These are phyloP conservation scores for Gynochthodes officinalis DNA, from an alignment of 257 asterid genomes.

Conservation along the genomic window DNA sequence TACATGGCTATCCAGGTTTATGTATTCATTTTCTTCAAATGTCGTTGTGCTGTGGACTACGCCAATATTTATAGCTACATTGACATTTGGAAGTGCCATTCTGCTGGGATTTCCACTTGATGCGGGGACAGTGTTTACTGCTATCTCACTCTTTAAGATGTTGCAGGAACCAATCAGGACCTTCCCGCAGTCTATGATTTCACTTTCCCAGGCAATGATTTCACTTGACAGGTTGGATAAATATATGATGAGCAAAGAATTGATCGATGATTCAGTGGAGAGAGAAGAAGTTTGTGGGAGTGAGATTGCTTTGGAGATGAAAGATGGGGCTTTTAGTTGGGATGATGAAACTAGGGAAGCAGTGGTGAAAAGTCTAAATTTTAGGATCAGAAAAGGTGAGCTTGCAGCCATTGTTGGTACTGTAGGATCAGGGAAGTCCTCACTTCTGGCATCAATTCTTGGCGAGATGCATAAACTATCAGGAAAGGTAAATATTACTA, in stretches of 20 bases:
- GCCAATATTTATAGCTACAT: slow-evolving; percentile 59
- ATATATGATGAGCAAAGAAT: slow-evolving; percentile 76
- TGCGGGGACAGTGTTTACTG: slow-evolving; percentile 77
- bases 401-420: slow-evolving; percentile 89
- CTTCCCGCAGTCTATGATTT: slow-evolving; percentile 90
- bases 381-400: slow-evolving; percentile 64
- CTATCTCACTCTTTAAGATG: slow-evolving; percentile 69
- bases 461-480: slow-evolving; percentile 90
- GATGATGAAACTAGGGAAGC: slow-evolving; percentile 65
- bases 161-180: slow-evolving; percentile 86
- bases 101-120: slow-evolving; percentile 62
- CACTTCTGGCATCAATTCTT: slow-evolving; percentile 77
- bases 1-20: slow-evolving; percentile 66
- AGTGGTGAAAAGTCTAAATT: slow-evolving; percentile 48
- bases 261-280: slow-evolving; percentile 64
- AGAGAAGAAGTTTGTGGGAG: slow-evolving; percentile 57
- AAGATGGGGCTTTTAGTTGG: slow-evolving; percentile 73
- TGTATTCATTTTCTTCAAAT: slow-evolving; percentile 60
- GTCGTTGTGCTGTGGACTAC: slow-evolving; percentile 76
- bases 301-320: slow-evolving; percentile 60
- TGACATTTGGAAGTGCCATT: slow-evolving; percentile 72
- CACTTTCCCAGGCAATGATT: slow-evolving; percentile 83
- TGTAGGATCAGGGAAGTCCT: slow-evolving; percentile 95
- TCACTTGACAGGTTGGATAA: slow-evolving; percentile 80
- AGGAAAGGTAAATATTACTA: slow-evolving; percentile 60